These are phyloP conservation scores for Monilinia fructicola DNA, from an alignment of 2,329 filamentous ascomycete genomes.

Conservation along the genomic window DNA sequence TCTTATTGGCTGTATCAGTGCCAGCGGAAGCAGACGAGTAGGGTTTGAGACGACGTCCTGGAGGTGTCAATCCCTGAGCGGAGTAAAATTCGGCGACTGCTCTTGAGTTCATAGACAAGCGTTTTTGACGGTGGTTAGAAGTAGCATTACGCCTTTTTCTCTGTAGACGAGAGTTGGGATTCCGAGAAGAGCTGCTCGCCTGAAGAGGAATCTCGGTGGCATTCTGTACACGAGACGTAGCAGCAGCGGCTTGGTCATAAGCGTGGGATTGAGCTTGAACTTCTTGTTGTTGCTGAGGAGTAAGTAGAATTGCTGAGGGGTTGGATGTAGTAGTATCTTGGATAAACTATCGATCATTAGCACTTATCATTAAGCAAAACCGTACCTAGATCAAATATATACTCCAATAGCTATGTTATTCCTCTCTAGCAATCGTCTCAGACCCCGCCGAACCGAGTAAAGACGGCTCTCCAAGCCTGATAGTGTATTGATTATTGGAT, in stretches of 20 bases:
- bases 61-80: no score
- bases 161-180: no score
- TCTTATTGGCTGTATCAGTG: no score
- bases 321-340: not conserved
- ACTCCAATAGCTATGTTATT: not conserved
- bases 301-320: not conserved
- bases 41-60: no score
- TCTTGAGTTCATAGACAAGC: no score
- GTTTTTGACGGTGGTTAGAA: no score
- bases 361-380: not conserved
- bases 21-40: no score
- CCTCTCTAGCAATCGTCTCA: not conserved
- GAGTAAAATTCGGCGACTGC: no score
- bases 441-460: not conserved
- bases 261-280: not conserved
- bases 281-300: not conserved
- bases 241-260: not conserved
- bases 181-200: no score
- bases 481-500: not conserved
- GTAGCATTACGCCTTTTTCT: no score
- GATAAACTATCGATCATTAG: not conserved
- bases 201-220: no score
- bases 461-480: not conserved
- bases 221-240: not conserved
- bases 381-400: not conserved